Conservation (phyloP, 257 asterid genomes). For the Jaltomata sinuosa region DNA sequence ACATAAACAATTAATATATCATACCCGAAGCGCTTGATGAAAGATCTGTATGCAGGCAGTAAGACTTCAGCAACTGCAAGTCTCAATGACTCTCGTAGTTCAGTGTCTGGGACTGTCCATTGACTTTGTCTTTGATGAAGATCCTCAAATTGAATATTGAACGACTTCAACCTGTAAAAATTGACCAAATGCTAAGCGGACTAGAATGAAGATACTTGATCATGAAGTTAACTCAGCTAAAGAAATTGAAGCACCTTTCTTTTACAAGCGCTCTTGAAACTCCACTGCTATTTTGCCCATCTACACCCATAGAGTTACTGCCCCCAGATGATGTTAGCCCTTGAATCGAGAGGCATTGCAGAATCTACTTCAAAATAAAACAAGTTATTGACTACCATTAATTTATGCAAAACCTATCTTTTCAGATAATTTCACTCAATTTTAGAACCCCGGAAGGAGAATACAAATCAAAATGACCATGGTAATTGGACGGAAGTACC, state of each 20-base stretch:
- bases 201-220: not conserved
- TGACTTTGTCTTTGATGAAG: constrained; percentile 98
- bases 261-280: constrained; percentile 82
- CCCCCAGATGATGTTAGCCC: constrained; percentile 91
- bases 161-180: constrained; percentile 65
- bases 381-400: not conserved
- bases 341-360: constrained; percentile 76
- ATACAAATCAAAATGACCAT: not conserved
- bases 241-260: constrained; percentile 52
- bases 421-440: not conserved
- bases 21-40: constrained; percentile 88
- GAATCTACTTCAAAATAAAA: constrained; percentile 35
- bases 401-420: not conserved
- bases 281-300: constrained; percentile 94
- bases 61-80: constrained; percentile 96
- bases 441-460: not conserved
- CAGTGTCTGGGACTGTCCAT: constrained; percentile 98
- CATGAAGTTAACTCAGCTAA: not conserved
- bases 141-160: constrained; percentile 87
- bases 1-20: constrained; percentile 4
- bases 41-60: constrained; percentile 94
- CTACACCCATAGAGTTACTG: constrained; percentile 59
- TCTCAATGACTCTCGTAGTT: constrained; percentile 86
- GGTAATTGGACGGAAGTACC: not conserved
- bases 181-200: not conserved